Conservation (phyloP, 768 basidiomycete genomes). For the Tricholoma furcatifolium region DNA sequence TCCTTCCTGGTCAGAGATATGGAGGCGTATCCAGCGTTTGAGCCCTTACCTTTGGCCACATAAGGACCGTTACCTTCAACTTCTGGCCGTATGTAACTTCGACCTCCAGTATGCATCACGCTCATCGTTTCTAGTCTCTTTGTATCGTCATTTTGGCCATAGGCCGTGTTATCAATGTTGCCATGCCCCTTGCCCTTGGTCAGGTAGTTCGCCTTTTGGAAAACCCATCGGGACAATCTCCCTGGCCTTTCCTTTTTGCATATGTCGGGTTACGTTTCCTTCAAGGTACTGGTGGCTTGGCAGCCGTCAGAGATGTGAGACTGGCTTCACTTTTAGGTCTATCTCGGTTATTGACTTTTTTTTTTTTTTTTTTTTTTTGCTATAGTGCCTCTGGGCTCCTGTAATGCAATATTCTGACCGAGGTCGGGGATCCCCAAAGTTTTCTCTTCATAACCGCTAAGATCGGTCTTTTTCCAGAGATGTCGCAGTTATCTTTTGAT, state of each 20-base stretch:
- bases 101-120: slow-evolving; percentile 5
- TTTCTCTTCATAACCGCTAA: not conserved
- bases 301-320: slow-evolving; percentile 60
- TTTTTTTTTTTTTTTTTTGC: no score
- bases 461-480: slow-evolving; percentile 45
- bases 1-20: slow-evolving; percentile 71
- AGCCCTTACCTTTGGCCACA: slow-evolving; percentile 86
- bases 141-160: slow-evolving; percentile 72
- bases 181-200: slow-evolving; percentile 71
- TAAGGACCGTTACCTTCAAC: slow-evolving; percentile 61
- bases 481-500: slow-evolving; percentile 83
- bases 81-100: slow-evolving; percentile 53
- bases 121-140: slow-evolving; percentile 39
- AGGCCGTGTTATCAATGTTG: slow-evolving; percentile 74
- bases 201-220: slow-evolving; percentile 60
- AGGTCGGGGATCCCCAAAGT: slow-evolving; percentile 28
- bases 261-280: slow-evolving; percentile 74
- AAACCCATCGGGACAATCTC: slow-evolving; percentile 40
- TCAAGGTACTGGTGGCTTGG: slow-evolving; percentile 73
- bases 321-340: not conserved
- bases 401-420: slow-evolving; percentile 89
- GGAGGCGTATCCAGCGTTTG: slow-evolving; percentile 61
- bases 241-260: slow-evolving; percentile 67
- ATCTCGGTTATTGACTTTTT: not conserved
- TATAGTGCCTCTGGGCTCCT: slow-evolving; percentile 74